Evolutionary conservation across 805 yeast species (phyloP), one percentile per base, ranked within the genome.

Genomic region (Candida silvicultrix): DNA sequence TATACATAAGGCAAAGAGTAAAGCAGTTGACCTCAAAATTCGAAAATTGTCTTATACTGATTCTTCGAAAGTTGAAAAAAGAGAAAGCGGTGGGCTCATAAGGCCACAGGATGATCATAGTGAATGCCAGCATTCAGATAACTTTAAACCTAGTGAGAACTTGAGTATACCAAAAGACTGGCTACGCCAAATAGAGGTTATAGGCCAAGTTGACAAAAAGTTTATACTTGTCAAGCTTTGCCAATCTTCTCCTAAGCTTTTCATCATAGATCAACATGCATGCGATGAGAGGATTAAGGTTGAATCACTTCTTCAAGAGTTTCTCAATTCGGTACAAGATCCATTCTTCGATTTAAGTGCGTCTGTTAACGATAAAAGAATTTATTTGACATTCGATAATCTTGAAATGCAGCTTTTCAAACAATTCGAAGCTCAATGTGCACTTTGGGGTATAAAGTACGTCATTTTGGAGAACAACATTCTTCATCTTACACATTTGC

Each of bases 221-320:
- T 86, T 86, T 55, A 78, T 89, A 9, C 64, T 88, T 5, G 60
- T 75, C 2, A 67, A 61, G 21, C 36, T 58, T 0, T 16, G 43
- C 1, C 40, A 42, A 2, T n/a, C 56, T 0, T 53, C 78, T 15
- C 60, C 77, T 19, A 19, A 20, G 18, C 16, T 37, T 12, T 16
- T 37, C 25, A 63, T 78, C 1, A 55, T 85, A 5, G 96, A 89
- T 58, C 96, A 88, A 56, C 96, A 89, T 67, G 96, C 96, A 0
- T 78, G 83, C 45, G 95, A 85, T 63, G 96, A 89, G 58, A 63
- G 96, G 45, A 69, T 85, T 0, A 68, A 69, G 40, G 74, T 84
- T 2, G 96, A 89, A 54, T 43, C 48, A 1, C 54, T 73, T 12
- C 63, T 78, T n/a, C 50, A 58, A 31, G 69, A 68, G 3, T 67